Conservation (phyloP, 2,329 filamentous ascomycete species). For the Cordyceps militaris region DNA sequence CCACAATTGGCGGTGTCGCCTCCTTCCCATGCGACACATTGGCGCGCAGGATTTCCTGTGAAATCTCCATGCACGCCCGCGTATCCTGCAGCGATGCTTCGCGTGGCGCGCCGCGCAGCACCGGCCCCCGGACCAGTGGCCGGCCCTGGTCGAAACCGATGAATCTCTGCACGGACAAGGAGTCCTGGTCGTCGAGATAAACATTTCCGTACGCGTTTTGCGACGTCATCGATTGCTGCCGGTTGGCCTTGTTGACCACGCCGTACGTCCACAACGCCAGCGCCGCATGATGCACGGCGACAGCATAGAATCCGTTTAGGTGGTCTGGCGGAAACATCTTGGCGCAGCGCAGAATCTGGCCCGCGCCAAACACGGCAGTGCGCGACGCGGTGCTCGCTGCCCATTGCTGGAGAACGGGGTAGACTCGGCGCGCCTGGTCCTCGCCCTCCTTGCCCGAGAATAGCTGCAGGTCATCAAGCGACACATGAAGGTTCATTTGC, state of each 20-base stretch:
- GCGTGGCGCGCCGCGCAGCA: conserved; percentile 21
- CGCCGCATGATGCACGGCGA: conserved; percentile 61
- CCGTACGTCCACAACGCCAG: conserved; percentile 65
- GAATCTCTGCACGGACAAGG: conserved; percentile 48
- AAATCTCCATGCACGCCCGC: conserved; percentile 49
- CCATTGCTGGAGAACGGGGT: conserved; percentile 54
- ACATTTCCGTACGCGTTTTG: conserved; percentile 34
- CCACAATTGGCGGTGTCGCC: conserved; percentile 52
- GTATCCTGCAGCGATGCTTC: conserved; percentile 47
- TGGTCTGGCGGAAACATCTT: conserved; percentile 44
- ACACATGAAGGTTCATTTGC: conserved; percentile 57
- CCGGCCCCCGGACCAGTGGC: conserved; percentile 39
- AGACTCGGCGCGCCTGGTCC: conserved; percentile 55
- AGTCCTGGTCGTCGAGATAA: conserved; percentile 51
- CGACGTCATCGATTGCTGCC: conserved; percentile 24
- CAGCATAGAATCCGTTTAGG: conserved; percentile 59
- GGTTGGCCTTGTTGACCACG: conserved; percentile 42
- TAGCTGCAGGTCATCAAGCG: conserved; percentile 57
- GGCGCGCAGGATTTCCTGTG: conserved; percentile 47
- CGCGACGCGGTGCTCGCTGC: conserved; percentile 46
- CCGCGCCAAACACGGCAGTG: conserved; percentile 60
- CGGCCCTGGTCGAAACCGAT: conserved; percentile 47
- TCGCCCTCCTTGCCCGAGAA: conserved; percentile 62
- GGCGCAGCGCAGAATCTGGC: conserved; percentile 57
- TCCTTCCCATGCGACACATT: conserved; percentile 42